Evolutionary conservation across 768 basidiomycete genomes (phyloP), one percentile per base, ranked within the genome.

Genomic region (Wakefieldia striispora): DNA sequence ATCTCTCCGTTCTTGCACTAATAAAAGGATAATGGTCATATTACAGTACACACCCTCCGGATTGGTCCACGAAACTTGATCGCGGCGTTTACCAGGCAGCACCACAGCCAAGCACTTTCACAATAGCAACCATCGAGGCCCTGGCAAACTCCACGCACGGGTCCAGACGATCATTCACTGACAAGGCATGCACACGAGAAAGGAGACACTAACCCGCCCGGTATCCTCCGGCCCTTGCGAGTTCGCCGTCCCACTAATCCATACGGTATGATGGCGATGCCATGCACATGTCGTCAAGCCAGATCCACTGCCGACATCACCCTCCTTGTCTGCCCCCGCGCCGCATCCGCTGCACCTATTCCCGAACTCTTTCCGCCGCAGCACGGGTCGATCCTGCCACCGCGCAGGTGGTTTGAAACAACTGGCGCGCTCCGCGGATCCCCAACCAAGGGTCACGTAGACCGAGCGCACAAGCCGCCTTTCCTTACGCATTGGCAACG

Each of bases 381-480:
- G 51, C 39, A n/a, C 47, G 34, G 59, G 52, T 64, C 61, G 64
- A 61, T 60, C 53, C 45, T 54, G 34, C 41, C 26, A 51, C 40
- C 17, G 40, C 44, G 40, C 27, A 52, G 24, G 49, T 24, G 3
- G 13, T 27, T n/a, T 54, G 56, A 64, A 60, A 54, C 55, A 49
- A 29, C 10, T 6, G 3, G 47, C 46, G 61, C 57, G 43, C 29
- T 46, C 53, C 59, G 66, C 55, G 63, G 66, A 56, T 58, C 68
- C 59, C 3, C 29, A 11, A 29, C 29, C 11, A 12, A 29, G 12
- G 29, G 11, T 2, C 29, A 33, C 6, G 1, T 26, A 43, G 33
- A 27, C 47, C 44, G 3, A 53, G 35, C 20, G 40, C 46, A 41
- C 53, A 45, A 29, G 47, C 47, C 27, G 27, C 27, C 27, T 29